Conservation (phyloP, 2,329 filamentous ascomycete genomes). For the Kalmusia sp. region DNA sequence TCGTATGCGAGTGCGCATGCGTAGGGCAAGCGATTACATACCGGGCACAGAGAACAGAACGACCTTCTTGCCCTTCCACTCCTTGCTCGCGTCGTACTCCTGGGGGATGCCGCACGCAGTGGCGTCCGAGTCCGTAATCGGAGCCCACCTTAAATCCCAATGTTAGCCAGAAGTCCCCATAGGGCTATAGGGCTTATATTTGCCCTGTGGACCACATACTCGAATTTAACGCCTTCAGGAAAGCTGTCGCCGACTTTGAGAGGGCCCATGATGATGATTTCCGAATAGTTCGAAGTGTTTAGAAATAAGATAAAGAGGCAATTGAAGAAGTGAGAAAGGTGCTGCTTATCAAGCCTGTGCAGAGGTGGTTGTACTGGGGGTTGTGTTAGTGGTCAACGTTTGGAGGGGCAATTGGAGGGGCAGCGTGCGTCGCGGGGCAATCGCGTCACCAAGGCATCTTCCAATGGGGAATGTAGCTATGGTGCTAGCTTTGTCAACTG, state of each 20-base stretch:
- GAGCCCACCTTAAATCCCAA: conserved; percentile 71
- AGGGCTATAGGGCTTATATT: too few relatives aligned
- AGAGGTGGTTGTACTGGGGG: not conserved
- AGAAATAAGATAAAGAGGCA: not conserved
- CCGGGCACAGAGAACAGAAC: conserved; percentile 73
- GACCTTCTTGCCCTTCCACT: conserved; percentile 74
- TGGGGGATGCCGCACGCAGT: conserved; percentile 80
- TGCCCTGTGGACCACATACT: conserved; percentile 54
- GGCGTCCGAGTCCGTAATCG: conserved; percentile 75
- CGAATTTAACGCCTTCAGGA: conserved; percentile 80
- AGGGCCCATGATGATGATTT: conserved; percentile 60
- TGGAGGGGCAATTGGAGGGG: conserved; percentile 14
- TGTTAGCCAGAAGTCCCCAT: too few relatives aligned
- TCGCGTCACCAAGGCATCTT: conserved; percentile 3
- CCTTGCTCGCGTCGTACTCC: conserved; percentile 80
- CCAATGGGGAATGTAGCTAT: not conserved
- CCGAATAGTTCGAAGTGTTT: not conserved
- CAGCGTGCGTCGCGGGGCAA: conserved; percentile 12
- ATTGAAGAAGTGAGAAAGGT: not conserved
- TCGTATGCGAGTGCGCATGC: not conserved
- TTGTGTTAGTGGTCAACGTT: not conserved
- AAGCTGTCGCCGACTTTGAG: conserved; percentile 84
- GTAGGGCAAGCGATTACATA: conserved; percentile 27
- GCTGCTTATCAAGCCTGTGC: conserved; percentile 1
- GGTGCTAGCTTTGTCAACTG: not conserved